phyloP scores from a whole-genome alignment of 2,329 filamentous ascomycete genomes.

The Nemania sp. region DNA sequence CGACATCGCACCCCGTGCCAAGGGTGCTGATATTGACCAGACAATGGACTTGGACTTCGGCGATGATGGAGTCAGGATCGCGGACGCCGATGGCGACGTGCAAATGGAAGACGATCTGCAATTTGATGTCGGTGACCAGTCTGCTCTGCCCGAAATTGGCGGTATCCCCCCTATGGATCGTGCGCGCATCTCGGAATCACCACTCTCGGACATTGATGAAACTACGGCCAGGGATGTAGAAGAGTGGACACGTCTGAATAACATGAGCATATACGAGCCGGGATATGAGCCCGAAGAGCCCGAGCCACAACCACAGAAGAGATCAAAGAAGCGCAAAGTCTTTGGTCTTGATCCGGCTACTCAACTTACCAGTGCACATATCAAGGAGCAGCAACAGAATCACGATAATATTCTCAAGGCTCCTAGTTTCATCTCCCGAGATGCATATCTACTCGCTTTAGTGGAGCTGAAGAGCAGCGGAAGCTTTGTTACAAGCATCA shows the following conservation, averaged over 20 bases:
- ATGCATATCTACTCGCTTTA: constrained; percentile 83
- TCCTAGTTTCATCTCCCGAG: constrained; percentile 80
- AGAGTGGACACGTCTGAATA: constrained; percentile 58
- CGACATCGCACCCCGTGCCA: constrained; percentile 60
- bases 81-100: constrained; percentile 67
- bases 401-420: constrained; percentile 84
- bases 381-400: constrained; percentile 85
- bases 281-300: constrained; percentile 61
- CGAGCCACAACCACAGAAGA: constrained; percentile 72
- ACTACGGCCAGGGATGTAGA: constrained; percentile 64
- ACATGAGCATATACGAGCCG: constrained; percentile 65
- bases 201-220: constrained; percentile 71
- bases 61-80: constrained; percentile 61
- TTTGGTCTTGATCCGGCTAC: constrained; percentile 82
- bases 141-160: constrained; percentile 56
- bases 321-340: constrained; percentile 79
- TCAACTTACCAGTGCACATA: constrained; percentile 73
- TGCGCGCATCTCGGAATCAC: constrained; percentile 69
- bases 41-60: constrained; percentile 59
- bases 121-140: constrained; percentile 64
- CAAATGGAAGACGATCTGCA: constrained; percentile 69
- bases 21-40: constrained; percentile 61
- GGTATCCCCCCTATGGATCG: constrained; percentile 55
- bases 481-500: constrained; percentile 84
- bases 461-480: constrained; percentile 92